phyloP scores from a whole-genome alignment of 306 rosid genomes.

The Gillenia trifoliata region DNA sequence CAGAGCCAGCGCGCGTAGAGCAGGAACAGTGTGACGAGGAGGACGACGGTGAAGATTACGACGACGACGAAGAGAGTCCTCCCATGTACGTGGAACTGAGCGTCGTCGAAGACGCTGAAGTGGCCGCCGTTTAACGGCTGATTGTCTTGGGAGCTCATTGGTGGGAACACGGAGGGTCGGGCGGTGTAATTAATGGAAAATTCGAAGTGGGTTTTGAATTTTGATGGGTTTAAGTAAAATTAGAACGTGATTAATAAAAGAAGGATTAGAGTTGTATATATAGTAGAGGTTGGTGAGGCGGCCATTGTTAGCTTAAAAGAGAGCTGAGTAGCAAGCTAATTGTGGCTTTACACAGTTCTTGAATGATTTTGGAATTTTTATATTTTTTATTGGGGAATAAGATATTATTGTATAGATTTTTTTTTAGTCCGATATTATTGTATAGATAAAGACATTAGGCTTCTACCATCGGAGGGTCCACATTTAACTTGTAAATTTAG shows the following conservation, averaged over 20 bases:
- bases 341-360: constrained; percentile 1
- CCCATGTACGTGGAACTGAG: constrained; percentile 54
- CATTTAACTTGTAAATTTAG: not conserved
- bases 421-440: too few species aligned
- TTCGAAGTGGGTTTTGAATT: not conserved
- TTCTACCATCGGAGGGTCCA: not conserved
- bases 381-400: not conserved
- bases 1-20: constrained; percentile 78
- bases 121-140: constrained; percentile 51
- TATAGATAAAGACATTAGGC: not conserved
- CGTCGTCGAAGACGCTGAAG: constrained; percentile 59
- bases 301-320: not conserved
- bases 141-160: not conserved
- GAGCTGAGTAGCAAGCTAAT: not conserved
- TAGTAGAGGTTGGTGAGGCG: not conserved
- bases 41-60: constrained; percentile 49
- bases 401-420: too few species aligned
- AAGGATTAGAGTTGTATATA: not conserved
- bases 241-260: not conserved
- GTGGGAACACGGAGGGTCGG: not conserved
- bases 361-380: not conserved
- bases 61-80: constrained; percentile 60
- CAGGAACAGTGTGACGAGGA: constrained; percentile 47
- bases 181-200: not conserved
- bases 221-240: not conserved